A percentile compares a stretch with the other conserved stretches of the same genome.
Conservation (phyloP, 257 asterid genomes). For the Solanum sejunctum region DNA sequence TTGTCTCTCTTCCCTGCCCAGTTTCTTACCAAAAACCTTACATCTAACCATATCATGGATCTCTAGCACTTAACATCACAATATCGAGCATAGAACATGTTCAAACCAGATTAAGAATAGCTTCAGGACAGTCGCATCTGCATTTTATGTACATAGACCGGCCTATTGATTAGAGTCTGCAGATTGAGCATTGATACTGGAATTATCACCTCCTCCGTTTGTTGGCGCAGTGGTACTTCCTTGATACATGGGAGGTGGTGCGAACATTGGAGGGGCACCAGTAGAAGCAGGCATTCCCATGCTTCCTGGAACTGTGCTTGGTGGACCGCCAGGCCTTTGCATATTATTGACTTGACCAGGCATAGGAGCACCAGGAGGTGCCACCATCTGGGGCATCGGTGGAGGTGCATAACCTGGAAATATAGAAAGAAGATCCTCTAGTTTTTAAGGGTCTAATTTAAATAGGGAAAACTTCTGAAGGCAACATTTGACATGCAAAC, state of each 20-base stretch:
- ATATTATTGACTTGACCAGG: slow-evolving; percentile 64
- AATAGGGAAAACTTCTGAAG: background rate
- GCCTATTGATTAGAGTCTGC: slow-evolving; percentile 35
- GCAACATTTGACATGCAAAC: background rate
- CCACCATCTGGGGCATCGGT: slow-evolving; percentile 48
- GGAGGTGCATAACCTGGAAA: slow-evolving; percentile 45
- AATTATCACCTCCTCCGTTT: slow-evolving; percentile 29
- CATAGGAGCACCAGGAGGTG: slow-evolving; percentile 57
- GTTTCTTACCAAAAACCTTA: background rate
- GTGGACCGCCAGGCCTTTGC: slow-evolving; percentile 45
- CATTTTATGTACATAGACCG: background rate
- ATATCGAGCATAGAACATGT: background rate
- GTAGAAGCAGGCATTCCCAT: slow-evolving; percentile 32
- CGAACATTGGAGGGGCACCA: slow-evolving; percentile 46
- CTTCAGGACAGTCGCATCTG: background rate
- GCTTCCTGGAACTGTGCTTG: slow-evolving; percentile 58
- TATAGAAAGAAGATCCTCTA: background rate
- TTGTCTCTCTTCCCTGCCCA: background rate
- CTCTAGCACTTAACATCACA: background rate
- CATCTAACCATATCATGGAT: background rate
- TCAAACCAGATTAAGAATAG: background rate
- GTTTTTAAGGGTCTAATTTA: background rate
- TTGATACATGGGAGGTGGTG: slow-evolving; percentile 32
- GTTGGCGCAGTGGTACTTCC: slow-evolving; percentile 34
- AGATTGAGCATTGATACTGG: slow-evolving; percentile 26